phyloP scores from a whole-genome alignment of 495 filamentous ascomycete species.

The Neohortaea acidophila region DNA sequence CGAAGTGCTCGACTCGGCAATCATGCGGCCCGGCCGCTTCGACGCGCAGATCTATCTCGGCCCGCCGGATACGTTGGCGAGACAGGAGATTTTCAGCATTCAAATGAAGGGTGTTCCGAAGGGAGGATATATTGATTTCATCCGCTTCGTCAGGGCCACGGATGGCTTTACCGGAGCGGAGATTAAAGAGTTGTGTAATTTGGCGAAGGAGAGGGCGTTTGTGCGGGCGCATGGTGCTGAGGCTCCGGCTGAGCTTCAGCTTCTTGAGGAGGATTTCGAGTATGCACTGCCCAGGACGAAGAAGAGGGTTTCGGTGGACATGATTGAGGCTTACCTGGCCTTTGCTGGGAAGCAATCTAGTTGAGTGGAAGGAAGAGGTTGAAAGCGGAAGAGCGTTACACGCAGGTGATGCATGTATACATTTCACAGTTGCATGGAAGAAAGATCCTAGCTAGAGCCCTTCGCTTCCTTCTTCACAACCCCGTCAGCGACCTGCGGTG shows the following conservation, averaged over 20 bases:
- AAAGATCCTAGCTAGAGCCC: no score
- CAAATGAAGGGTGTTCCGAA: conserved; percentile 44
- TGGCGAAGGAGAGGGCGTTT: conserved; percentile 27
- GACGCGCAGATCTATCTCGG: conserved; percentile 84
- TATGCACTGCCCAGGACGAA: conserved; percentile 5
- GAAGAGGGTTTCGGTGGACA: conserved; percentile 12
- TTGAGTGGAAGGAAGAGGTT: no score
- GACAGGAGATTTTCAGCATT: conserved; percentile 62
- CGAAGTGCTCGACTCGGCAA: conserved; percentile 68
- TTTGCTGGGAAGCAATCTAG: conserved; percentile 3
- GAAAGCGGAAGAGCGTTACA: no score
- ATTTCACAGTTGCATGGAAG: no score
- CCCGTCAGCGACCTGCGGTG: conserved; percentile 25
- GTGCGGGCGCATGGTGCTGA: conserved; percentile 35
- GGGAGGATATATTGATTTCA: conserved; percentile 49
- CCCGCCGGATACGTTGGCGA: conserved; percentile 59
- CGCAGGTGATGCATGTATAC: no score
- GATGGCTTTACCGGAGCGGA: conserved; percentile 85
- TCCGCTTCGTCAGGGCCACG: conserved; percentile 48
- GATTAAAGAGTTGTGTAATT: conserved; percentile 64
- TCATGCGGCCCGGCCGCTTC: conserved; percentile 77
- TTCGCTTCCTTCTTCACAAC: conserved; percentile 23
- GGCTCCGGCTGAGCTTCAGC: conserved; percentile 30
- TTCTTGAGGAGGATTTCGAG: conserved; percentile 11
- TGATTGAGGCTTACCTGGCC: conserved; percentile 11